Conservation (phyloP, 345 rosid species). For the Citrus sp. region DNA sequence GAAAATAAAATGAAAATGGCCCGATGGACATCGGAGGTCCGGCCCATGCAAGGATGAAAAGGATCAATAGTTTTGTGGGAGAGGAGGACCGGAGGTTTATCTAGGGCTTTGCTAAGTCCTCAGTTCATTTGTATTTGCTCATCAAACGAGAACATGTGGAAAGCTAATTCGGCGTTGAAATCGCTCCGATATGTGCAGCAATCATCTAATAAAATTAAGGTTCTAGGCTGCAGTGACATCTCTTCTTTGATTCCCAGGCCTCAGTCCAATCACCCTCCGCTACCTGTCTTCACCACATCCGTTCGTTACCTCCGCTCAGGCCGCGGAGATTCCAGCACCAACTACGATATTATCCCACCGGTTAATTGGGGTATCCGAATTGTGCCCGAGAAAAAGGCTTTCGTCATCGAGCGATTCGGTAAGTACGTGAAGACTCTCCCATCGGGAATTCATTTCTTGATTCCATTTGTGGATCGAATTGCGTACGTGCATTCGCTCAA, state of each 20-base stretch:
- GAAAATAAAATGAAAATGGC: no score
- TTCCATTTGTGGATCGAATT: conserved; percentile 85
- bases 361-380: conserved; percentile 85
- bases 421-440: conserved; percentile 73
- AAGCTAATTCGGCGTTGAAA: conserved; percentile 18
- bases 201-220: conserved; percentile 11
- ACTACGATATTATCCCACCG: conserved; percentile 74
- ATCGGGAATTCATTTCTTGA: conserved; percentile 80
- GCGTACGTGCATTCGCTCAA: conserved; percentile 96
- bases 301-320: conserved; percentile 48
- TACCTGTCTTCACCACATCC: conserved; percentile 22
- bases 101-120: conserved; percentile 18
- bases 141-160: conserved; percentile 20
- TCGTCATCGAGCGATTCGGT: conserved; percentile 84
- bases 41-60: not conserved
- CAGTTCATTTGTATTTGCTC: not conserved
- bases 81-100: conserved; percentile 17
- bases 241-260: conserved; percentile 19
- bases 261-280: not conserved
- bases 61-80: not conserved
- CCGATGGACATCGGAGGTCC: no score
- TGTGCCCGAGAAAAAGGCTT: conserved; percentile 90
- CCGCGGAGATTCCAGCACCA: conserved; percentile 43
- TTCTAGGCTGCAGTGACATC: not conserved
- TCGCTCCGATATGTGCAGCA: conserved; percentile 26